Evolutionary conservation across 179 eudicot genomes (phyloP), one percentile per base, ranked within the genome.

Genomic region (Silene coronaria): DNA sequence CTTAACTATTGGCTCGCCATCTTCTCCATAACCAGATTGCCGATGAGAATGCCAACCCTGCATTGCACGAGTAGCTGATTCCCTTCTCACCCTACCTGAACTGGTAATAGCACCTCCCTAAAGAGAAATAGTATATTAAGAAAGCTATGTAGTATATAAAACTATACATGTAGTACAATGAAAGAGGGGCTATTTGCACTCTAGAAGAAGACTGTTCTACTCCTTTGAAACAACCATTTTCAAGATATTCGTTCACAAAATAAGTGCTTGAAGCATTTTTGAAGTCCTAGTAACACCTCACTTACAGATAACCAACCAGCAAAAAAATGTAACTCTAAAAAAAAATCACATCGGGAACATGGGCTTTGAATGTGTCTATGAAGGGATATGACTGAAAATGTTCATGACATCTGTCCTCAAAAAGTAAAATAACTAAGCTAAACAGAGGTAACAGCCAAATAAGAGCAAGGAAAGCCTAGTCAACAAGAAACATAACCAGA

Each of bases 21-120:
- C 90, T 85, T 93, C 97, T 78, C 94, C 92, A 79, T 68, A 63
- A 28, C 84, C 89, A 81, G 74, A 79, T 73, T 89, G 86, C 42
- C 97, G 88, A 64, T 91, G 98, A 73, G 77, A 86, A 82, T 93
- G 98, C 97, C 98, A 93, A 34, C 98, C 93, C 86, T 93, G 97
- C 97, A 91, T 93, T 45, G 97, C 97, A 82, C 98, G 98, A 75
- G 98, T 87, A 72, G 98, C 97, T 76, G 98, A 86, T 80, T 93
- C 98, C 80, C 98, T 89, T 76, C 93, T 80, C 36, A 86, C 90
- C 87, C 94, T 86, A 63, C 91, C 97, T 51, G 97, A 86, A 63
- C 91, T 89, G 58, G 89, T 77, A 78, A 68, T 70, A 45, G 86
- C 88, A 87, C 84, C 88, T 78, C 85, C 86, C 93, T 91, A 76